Evolutionary conservation across 208 protist genomes (phyloP).

Genomic region (Angomonas ambiguus): DNA sequence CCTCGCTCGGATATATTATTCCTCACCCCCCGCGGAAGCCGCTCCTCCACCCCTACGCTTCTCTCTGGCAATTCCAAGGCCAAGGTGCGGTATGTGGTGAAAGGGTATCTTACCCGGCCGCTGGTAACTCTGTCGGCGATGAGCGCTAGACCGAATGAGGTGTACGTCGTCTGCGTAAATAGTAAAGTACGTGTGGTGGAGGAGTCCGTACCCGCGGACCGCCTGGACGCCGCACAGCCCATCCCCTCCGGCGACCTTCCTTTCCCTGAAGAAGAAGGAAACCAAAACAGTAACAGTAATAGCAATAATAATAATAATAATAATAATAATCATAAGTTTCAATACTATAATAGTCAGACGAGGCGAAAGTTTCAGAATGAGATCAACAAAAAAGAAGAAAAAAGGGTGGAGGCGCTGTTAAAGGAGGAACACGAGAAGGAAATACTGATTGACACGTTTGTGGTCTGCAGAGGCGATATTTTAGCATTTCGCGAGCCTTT

Average conservation of each 20-base stretch:
- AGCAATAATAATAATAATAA: not conserved
- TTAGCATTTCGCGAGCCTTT: slow-evolving; percentile 26
- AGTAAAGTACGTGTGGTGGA: slow-evolving; percentile 36
- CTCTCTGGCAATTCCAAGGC: not conserved
- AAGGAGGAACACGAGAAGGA: slow-evolving; percentile 1
- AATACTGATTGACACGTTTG: slow-evolving; percentile 14
- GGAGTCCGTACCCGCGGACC: slow-evolving; percentile 11
- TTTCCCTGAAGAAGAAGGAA: not conserved
- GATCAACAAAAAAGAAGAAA: too few relatives aligned
- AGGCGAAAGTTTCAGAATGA: too few relatives aligned
- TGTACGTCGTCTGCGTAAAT: slow-evolving; percentile 51
- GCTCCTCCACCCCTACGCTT: not conserved
- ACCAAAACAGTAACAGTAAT: not conserved
- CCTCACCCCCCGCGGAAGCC: not conserved
- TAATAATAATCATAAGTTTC: too few relatives aligned
- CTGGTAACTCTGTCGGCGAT: slow-evolving; percentile 18
- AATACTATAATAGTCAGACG: too few relatives aligned
- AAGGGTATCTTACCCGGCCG: slow-evolving; percentile 34
- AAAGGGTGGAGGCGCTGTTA: too few relatives aligned
- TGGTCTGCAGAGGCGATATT: slow-evolving; percentile 40
- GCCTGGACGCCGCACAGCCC: slow-evolving; percentile 7
- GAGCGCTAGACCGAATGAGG: slow-evolving; percentile 30
- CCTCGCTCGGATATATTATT: not conserved
- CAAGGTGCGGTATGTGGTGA: slow-evolving; percentile 41
- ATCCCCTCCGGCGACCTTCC: slow-evolving; percentile 3